A percentile compares a stretch with the other conserved stretches of the same genome.
These are phyloP conservation scores for Aquilaria malaccensis DNA, from an alignment of 345 rosid genomes.

Conservation along the genomic window DNA sequence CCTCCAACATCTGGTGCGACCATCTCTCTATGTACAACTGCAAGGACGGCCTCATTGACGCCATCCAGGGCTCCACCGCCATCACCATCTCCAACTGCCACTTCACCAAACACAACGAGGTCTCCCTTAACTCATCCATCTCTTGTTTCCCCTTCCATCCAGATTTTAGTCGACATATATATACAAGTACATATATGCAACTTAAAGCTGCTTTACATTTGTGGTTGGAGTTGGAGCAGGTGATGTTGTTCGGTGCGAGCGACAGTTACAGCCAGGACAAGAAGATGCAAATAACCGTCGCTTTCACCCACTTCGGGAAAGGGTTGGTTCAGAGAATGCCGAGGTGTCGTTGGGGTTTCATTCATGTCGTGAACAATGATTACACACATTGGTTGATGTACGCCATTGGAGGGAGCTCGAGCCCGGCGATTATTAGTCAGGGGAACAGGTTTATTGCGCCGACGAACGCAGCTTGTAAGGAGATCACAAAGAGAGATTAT, in stretches of 20 bases:
- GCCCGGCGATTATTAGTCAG: conserved; percentile 40
- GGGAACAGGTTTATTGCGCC: conserved; percentile 48
- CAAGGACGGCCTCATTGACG: conserved; percentile 34
- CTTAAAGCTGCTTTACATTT: neutral
- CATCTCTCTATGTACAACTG: conserved; percentile 37
- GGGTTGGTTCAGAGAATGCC: conserved; percentile 52
- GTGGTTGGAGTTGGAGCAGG: conserved; percentile 14
- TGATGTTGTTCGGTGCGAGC: conserved; percentile 37
- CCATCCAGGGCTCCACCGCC: conserved; percentile 30
- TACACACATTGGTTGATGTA: conserved; percentile 47
- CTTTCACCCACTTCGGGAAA: conserved; percentile 42
- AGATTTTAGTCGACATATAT: neutral
- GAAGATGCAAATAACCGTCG: conserved; percentile 35
- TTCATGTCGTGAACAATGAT: conserved; percentile 45
- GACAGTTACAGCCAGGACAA: conserved; percentile 18
- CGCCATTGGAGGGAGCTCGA: conserved; percentile 40
- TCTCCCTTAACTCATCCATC: neutral
- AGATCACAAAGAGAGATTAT: conserved; percentile 32
- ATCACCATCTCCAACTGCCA: conserved; percentile 43
- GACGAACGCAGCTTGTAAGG: conserved; percentile 10
- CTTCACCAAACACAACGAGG: conserved; percentile 40
- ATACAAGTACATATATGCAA: neutral
- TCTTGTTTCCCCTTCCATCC: too few relatives aligned
- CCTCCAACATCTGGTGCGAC: conserved; percentile 39
- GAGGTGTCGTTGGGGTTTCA: conserved; percentile 36